Evolutionary conservation across 192 early-diverging fungal genomes (phyloP).

Genomic region (Mortierella antarctica): DNA sequence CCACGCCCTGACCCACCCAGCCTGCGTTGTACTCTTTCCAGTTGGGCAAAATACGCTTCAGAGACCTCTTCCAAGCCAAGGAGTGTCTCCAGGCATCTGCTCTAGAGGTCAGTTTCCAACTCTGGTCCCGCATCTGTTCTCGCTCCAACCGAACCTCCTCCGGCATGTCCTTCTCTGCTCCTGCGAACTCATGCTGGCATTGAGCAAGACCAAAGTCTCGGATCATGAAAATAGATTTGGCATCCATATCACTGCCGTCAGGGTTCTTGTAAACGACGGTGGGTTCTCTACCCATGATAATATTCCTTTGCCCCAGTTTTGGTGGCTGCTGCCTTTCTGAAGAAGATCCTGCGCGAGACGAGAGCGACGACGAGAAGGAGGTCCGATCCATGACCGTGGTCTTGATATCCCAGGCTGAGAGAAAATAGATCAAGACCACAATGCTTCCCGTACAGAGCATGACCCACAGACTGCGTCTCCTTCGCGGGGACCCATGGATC

Average conservation of each 20-base stretch:
- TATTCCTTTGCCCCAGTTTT: background rate
- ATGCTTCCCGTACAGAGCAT: conserved; percentile 30
- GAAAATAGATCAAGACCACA: conserved; percentile 34
- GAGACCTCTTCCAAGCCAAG: conserved; percentile 26
- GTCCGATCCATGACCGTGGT: conserved; percentile 9
- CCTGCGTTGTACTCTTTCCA: conserved; percentile 32
- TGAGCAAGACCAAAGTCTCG: conserved; percentile 30
- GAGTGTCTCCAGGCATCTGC: conserved; percentile 19
- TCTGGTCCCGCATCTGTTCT: background rate
- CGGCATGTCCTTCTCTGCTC: background rate
- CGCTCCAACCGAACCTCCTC: conserved; percentile 19
- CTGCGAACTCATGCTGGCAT: conserved; percentile 14
- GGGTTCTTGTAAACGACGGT: conserved; percentile 27
- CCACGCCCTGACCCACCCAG: conserved; percentile 49
- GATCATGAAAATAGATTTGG: conserved; percentile 31
- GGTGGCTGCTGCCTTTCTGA: too few relatives aligned
- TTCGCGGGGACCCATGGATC: conserved; percentile 23
- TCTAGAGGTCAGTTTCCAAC: conserved; percentile 1
- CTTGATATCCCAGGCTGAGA: conserved; percentile 20
- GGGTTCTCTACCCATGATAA: background rate
- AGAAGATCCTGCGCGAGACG: too few relatives aligned
- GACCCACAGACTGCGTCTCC: conserved; percentile 21
- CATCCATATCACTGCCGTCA: conserved; percentile 41
- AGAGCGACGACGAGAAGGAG: conserved; percentile 5
- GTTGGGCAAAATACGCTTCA: conserved; percentile 36